Evolutionary conservation across 257 asterid species (phyloP).

Genomic region (Oldenlandia corymbosa): DNA sequence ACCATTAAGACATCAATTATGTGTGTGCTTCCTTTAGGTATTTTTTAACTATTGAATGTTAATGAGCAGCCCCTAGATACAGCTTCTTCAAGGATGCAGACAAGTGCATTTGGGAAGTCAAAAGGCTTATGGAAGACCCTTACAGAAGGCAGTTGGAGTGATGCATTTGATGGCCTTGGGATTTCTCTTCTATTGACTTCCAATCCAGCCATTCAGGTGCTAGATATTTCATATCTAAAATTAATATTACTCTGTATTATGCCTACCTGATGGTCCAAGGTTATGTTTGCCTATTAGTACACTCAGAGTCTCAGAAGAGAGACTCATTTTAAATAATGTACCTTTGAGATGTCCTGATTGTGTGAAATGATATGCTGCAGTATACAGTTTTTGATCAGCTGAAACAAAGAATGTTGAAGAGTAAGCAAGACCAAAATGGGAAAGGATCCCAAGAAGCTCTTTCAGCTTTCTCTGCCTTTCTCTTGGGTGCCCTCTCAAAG

Average conservation of each 20-base stretch:
- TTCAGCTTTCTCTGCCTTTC: slow-evolving; percentile 42
- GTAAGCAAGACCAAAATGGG: slow-evolving; percentile 11
- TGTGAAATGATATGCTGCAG: slow-evolving; percentile 23
- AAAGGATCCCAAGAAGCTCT: slow-evolving; percentile 24
- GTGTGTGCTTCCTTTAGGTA: not conserved
- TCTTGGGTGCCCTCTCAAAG: slow-evolving; percentile 42
- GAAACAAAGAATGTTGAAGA: slow-evolving; percentile 29
- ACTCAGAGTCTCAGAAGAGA: too few species aligned
- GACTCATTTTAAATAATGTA: slow-evolving; percentile 2
- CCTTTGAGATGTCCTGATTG: slow-evolving; percentile 4
- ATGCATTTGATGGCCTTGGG: slow-evolving; percentile 48
- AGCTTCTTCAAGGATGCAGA: slow-evolving; percentile 48
- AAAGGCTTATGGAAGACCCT: slow-evolving; percentile 35
- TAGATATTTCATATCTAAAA: not conserved
- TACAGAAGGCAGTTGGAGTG: slow-evolving; percentile 40
- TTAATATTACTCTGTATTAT: too few species aligned
- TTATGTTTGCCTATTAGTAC: not conserved
- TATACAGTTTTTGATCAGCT: slow-evolving; percentile 47
- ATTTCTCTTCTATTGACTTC: slow-evolving; percentile 41
- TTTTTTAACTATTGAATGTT: not conserved
- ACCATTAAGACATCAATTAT: not conserved
- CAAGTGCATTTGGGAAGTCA: slow-evolving; percentile 45
- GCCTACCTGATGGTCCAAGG: not conserved
- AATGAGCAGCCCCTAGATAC: slow-evolving; percentile 37
- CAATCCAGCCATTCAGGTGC: slow-evolving; percentile 49